Evolutionary conservation across 2,329 filamentous ascomycete genomes (phyloP).

Genomic region (Apiospora hydei): DNA sequence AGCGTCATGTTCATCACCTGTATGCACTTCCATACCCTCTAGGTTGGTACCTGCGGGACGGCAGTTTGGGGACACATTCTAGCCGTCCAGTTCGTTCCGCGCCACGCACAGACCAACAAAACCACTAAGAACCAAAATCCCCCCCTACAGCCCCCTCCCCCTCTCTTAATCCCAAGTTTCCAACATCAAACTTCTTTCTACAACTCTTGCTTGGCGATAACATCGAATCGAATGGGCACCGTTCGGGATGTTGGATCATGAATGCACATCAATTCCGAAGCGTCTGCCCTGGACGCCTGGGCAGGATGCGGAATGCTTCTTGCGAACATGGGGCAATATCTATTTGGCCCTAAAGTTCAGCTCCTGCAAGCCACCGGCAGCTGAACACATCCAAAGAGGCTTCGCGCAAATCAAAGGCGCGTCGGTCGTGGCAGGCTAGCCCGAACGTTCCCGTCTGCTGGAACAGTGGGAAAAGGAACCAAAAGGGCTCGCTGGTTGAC

Average conservation of each 20-base stretch:
- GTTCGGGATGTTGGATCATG: background rate
- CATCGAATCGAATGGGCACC: background rate
- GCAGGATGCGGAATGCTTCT: background rate
- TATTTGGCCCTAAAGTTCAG: slow-evolving; percentile 19
- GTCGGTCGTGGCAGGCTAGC: background rate
- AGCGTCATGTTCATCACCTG: no score
- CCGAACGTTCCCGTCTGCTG: background rate
- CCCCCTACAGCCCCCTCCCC: no score
- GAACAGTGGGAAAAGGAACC: background rate
- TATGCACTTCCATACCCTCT: no score
- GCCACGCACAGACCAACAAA: slow-evolving; percentile 7
- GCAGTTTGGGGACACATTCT: no score
- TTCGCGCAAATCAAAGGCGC: background rate
- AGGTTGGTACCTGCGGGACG: no score
- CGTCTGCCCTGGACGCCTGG: background rate
- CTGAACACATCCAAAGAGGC: slow-evolving; percentile 9
- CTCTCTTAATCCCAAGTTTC: background rate
- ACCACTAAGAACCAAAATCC: background rate
- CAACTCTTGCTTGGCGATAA: background rate
- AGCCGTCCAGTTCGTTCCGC: no score
- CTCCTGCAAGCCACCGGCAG: slow-evolving; percentile 21
- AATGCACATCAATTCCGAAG: slow-evolving; percentile 1
- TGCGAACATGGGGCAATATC: background rate
- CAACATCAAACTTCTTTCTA: background rate
- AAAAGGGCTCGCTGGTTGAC: background rate